Evolutionary conservation across 768 basidiomycete genomes (phyloP), one percentile per base, ranked within the genome.

Genomic region (Amanita pseudoporphyria): DNA sequence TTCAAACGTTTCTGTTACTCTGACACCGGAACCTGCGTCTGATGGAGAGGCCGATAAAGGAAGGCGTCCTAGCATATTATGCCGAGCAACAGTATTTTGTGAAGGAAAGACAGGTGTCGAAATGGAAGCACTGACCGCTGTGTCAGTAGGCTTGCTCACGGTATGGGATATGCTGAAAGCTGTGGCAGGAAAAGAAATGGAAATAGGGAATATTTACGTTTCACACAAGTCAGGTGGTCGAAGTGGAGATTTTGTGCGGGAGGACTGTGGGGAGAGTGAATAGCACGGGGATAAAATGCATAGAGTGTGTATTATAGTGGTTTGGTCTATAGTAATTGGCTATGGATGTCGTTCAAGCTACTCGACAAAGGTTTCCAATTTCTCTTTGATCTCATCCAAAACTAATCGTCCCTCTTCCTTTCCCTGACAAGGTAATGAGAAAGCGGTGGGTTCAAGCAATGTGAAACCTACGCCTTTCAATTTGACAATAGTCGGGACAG

Each of bases 151-250:
- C 5, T 71, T 88, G 28, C 68, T 94, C 47, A 89, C 88, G 1
- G 81, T 93, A 12, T 95, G 90, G 87, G 90, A 92, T 60, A 93
- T 95, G 91, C 74, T 93, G 26, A 93, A 94, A 66, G 84, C 85
- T 4, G 82, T 90, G 1, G 89, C 87, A 1, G 92, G 89, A n/a
- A 76, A 77, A 60, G 85, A 88, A 51, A 92, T 95, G 87, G 67
- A 77, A 52, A 87, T 96, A 31, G 71, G 78, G 16, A 75, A 79
- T 19, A 76, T 91, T 32, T 65, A 74, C 54, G 83, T 91, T 3
- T 67, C 70, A 1, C 63, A 67, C 28, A 93, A 93, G 64, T 69
- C 73, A 24, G 91, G 89, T 10, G 91, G 90, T 14, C 72, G 71
- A 63, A 83, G 81, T 57, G 85, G 81, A 10, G 78, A 83, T 64